Conservation (phyloP, 768 basidiomycete genomes). For the Mycena polygramma region DNA sequence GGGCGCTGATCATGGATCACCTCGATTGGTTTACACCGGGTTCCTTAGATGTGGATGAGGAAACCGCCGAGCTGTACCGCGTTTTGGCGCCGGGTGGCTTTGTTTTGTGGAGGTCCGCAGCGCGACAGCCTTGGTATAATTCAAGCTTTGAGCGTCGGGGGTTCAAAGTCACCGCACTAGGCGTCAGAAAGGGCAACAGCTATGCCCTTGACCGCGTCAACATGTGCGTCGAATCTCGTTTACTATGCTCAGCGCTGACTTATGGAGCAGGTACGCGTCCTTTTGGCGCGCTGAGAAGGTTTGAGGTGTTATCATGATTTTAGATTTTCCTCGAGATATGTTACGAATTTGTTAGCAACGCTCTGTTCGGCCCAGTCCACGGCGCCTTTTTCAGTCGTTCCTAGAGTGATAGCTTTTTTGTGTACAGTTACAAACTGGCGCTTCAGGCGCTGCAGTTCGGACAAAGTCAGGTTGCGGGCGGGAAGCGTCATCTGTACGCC, state of each 20-base stretch:
- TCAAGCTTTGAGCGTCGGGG: slow-evolving; percentile 65
- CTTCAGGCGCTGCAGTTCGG: slow-evolving; percentile 90
- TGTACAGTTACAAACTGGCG: slow-evolving; percentile 93
- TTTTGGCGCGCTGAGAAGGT: slow-evolving; percentile 50
- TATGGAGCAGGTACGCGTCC: slow-evolving; percentile 49
- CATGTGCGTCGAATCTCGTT: slow-evolving; percentile 59
- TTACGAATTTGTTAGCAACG: slow-evolving; percentile 77
- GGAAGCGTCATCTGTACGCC: slow-evolving; percentile 73
- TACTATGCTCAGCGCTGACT: slow-evolving; percentile 8
- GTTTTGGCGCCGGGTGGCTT: slow-evolving; percentile 71
- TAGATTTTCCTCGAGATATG: slow-evolving; percentile 80
- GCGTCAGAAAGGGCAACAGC: slow-evolving; percentile 62
- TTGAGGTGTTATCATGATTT: slow-evolving; percentile 51
- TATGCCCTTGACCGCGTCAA: slow-evolving; percentile 76
- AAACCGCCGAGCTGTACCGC: slow-evolving; percentile 67
- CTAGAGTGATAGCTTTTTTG: slow-evolving; percentile 89
- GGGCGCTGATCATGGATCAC: slow-evolving; percentile 80
- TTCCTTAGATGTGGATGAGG: slow-evolving; percentile 61
- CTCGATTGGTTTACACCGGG: slow-evolving; percentile 71
- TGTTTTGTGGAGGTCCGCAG: slow-evolving; percentile 77
- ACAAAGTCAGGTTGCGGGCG: slow-evolving; percentile 78
- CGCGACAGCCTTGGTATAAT: slow-evolving; percentile 75
- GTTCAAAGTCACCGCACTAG: slow-evolving; percentile 66
- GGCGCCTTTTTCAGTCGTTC: slow-evolving; percentile 80
- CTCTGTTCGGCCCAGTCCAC: slow-evolving; percentile 85